phyloP scores from a whole-genome alignment of 2,329 filamentous ascomycete genomes.

The Emergomyces africanus region DNA sequence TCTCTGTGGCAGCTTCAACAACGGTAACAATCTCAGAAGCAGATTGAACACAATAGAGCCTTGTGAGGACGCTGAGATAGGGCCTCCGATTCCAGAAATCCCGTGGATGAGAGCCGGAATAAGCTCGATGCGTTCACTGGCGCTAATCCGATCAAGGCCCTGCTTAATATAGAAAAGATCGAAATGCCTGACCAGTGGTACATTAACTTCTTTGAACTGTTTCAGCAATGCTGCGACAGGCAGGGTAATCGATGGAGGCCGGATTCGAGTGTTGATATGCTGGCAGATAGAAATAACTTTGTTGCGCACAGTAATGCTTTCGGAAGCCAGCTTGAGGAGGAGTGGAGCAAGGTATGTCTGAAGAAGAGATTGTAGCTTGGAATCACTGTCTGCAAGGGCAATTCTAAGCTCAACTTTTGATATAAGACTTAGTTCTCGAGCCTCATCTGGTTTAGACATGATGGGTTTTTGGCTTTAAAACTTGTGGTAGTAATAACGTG shows the following conservation, averaged over 20 bases:
- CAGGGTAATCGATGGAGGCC: conserved; percentile 54
- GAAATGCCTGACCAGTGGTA: conserved; percentile 69
- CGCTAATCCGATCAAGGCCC: conserved; percentile 52
- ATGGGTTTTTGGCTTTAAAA: not conserved
- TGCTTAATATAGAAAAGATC: conserved; percentile 84
- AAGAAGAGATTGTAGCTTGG: conserved; percentile 66
- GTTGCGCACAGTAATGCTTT: conserved; percentile 64
- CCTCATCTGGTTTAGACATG: conserved; percentile 19
- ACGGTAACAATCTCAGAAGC: conserved; percentile 60
- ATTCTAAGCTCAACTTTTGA: conserved; percentile 80
- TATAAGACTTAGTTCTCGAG: conserved; percentile 64
- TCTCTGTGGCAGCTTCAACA: conserved; percentile 53
- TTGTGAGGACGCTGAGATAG: conserved; percentile 32
- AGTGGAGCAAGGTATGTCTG: conserved; percentile 69
- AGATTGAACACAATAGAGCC: conserved; percentile 66
- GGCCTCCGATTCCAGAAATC: conserved; percentile 29
- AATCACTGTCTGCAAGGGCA: conserved; percentile 67
- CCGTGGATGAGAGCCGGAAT: conserved; percentile 58
- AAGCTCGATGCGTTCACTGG: conserved; percentile 54
- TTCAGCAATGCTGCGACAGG: conserved; percentile 74
- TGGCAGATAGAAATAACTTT: conserved; percentile 63
- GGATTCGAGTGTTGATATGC: conserved; percentile 55
- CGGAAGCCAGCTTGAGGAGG: conserved; percentile 74
- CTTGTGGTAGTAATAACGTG: too few species aligned
- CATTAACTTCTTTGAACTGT: conserved; percentile 73